Evolutionary conservation across 140 eudicot genomes (phyloP), one percentile per base, ranked within the genome.

Genomic region (Oenanthe javanica): DNA sequence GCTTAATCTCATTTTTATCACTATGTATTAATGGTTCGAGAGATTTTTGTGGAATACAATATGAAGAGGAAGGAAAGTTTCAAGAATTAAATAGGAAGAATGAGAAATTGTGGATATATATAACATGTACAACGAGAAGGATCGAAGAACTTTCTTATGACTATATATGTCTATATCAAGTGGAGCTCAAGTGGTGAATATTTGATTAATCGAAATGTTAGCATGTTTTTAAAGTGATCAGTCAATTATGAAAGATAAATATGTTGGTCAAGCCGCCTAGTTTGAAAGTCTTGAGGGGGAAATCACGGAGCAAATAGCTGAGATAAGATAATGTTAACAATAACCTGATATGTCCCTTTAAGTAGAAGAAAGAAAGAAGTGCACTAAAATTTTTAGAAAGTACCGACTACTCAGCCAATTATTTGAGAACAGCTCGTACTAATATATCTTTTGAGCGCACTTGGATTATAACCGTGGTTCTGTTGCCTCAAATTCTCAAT

Each of bases 1-100:
- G 55, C 71, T 51, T n/a, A 63, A 25, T 21, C 75, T 81, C 87
- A 84, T 87, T 27, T 27, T 51, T 51, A 12, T 13, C 21, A 31
- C 18, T 25, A 38, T 18, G 21, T 55, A 31, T 31, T 18, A 36
- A 8, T 2, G 45, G 45, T 42, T 42, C 4, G 45, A 42, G 4
- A 69, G 40, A 36, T 69, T 49, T 10, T 49, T 49, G 52, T 49
- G 52, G 52, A 16, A 16, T 54, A 3, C 75, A 25, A 66, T 9
- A n/a, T 13, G 74, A n/a, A 43, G 9, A 3, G 12, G 40, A 31
- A 14, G 74, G 74, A 15, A 69, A 4, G 19, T 36, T 69, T 36
- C n/a, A n/a, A n/a, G n/a, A n/a, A n/a, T 38, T 70, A 49, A 14
- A 40, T 15, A 40, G 23, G 47, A 13, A 40, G 45, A 40, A 40